Base-by-base conservation (phyloP, 768 basidiomycete species). In the Sarcodon sp. region DNA sequence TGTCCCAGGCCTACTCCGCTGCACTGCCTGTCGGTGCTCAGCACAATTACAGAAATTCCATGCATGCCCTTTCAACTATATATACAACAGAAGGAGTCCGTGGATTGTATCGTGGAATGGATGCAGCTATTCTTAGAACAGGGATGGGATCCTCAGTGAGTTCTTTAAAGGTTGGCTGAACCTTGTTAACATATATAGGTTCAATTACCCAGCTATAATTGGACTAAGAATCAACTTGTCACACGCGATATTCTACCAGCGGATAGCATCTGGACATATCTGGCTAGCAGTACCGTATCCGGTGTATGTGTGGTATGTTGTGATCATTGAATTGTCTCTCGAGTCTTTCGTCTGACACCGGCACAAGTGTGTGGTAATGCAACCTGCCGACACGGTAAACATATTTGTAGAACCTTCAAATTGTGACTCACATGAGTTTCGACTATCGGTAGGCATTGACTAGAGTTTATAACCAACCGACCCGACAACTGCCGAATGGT, bases 401-500 rank as follows among this genome's bases (percentile, higher is more conserved):
- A 64, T 61, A n/a, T 43, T 64, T 46, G n/a, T 39, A 35, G 13
- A 35, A 37, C 37, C 54, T 33, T 56, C 41, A 16, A 51, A n/a
- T 18, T n/a, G 6, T 4, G 33, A 3, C 44, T 1, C 27, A 34
- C 37, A 33, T 41, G 35, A 39, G 47, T 6, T 9, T 53, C 53
- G 41, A 53, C 18, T 33, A 27, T 3, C 21, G 41, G 38, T 32
- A 88, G 79, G 84, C 87, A 45, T 65, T 98, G 44, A 98, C 96
- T 6, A 75, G 96, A 49, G 81, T 98, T 76, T 99, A 98, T 64
- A 97, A 97, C 59, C 96, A 94, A 70, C 87, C 89, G 8, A 91
- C 89, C 0, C 71, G 70, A 54, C 67, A 67, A 41, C 71, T 80
- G 35, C 79, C 84, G 2, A 72, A 84, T 55, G 91, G 91, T 33